Evolutionary conservation across 1,284 basidiomycete genomes (phyloP).

Genomic region (Agaricales sp.): DNA sequence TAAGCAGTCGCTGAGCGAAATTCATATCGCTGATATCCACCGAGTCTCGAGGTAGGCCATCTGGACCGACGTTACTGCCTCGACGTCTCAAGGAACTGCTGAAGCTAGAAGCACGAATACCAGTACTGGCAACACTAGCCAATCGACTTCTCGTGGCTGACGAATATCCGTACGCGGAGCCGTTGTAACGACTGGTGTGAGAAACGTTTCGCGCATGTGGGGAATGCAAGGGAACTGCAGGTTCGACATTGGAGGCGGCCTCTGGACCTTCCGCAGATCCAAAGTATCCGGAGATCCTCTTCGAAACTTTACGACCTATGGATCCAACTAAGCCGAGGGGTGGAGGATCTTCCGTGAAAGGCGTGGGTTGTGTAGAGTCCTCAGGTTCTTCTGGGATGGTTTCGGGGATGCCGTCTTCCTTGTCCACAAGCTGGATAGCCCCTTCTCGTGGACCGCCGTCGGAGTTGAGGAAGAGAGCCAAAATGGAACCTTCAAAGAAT

Average conservation of each 20-base stretch:
- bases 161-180: conserved; percentile 73
- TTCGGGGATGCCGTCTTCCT: conserved; percentile 35
- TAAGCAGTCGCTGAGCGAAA: conserved; percentile 83
- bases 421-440: conserved; percentile 74
- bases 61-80: conserved; percentile 29
- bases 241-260: no score
- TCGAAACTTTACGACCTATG: conserved; percentile 35
- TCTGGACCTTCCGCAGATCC: conserved; percentile 14
- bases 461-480: conserved; percentile 82
- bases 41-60: conserved; percentile 24
- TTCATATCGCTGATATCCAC: conserved; percentile 46
- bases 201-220: conserved; percentile 35
- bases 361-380: conserved; percentile 32
- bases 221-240: conserved; percentile 37
- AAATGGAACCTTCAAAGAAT: conserved; percentile 52
- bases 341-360: conserved; percentile 34
- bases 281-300: conserved; percentile 49
- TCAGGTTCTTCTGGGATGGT: conserved; percentile 44
- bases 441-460: conserved; percentile 87
- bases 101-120: conserved; percentile 36
- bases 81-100: conserved; percentile 35
- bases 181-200: conserved; percentile 47
- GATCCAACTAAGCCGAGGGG: conserved; percentile 24
- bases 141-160: conserved; percentile 43
- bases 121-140: conserved; percentile 32